phyloP scores from a whole-genome alignment of 1,284 basidiomycete genomes.

The Exobasidium cylindrosporum region DNA sequence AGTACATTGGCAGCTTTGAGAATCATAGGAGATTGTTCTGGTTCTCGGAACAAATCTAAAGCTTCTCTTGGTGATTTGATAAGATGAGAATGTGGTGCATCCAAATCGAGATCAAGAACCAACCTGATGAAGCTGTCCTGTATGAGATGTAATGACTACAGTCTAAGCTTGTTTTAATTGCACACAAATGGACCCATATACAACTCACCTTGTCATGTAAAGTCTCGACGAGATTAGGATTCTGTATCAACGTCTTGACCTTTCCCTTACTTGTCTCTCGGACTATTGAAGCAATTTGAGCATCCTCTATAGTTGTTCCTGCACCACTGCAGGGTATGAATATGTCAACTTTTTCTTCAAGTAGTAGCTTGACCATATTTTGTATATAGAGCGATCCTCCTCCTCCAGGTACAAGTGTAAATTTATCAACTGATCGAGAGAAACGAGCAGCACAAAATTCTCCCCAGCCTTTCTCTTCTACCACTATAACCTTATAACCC shows the following conservation, averaged over 20 bases:
- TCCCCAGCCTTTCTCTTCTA: slow-evolving; percentile 57
- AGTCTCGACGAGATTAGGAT: slow-evolving; percentile 55
- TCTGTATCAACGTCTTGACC: slow-evolving; percentile 55
- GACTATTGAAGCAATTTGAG: slow-evolving; percentile 54
- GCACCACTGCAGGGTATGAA: slow-evolving; percentile 58
- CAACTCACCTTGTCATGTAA: slow-evolving; percentile 56
- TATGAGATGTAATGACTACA: no score
- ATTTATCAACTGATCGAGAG: slow-evolving; percentile 49
- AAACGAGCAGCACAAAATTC: slow-evolving; percentile 56
- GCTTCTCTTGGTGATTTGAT: slow-evolving; percentile 54
- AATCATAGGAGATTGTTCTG: slow-evolving; percentile 27
- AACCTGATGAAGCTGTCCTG: slow-evolving; percentile 48
- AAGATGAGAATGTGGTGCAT: slow-evolving; percentile 52
- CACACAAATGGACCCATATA: no score
- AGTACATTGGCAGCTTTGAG: slow-evolving; percentile 56
- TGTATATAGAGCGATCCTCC: slow-evolving; percentile 43
- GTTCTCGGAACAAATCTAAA: slow-evolving; percentile 40
- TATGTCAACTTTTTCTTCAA: slow-evolving; percentile 48
- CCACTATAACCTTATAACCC: slow-evolving; percentile 58
- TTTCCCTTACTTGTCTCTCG: slow-evolving; percentile 36
- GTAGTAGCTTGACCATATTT: slow-evolving; percentile 49
- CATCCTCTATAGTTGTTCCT: slow-evolving; percentile 57
- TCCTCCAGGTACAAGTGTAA: slow-evolving; percentile 28
- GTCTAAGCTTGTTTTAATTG: no score
- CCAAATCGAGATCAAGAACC: slow-evolving; percentile 54